phyloP scores from a whole-genome alignment of 176 grass and related monocot species.

The Eleusine indica region DNA sequence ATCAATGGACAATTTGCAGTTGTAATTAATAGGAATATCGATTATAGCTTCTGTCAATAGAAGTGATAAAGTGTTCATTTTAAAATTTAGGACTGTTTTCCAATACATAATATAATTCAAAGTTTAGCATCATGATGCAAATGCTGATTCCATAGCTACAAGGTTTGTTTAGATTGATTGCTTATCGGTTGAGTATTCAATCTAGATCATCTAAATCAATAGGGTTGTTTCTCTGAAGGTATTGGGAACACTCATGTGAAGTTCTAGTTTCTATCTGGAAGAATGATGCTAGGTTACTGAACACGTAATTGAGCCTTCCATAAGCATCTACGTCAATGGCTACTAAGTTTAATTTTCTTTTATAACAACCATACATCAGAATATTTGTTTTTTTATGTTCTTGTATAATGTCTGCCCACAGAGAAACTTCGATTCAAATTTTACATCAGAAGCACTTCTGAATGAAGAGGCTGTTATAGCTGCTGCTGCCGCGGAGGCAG shows the following conservation, averaged over 20 bases:
- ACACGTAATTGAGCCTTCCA: background rate
- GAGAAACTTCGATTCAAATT: conserved; percentile 40
- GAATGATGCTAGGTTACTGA: background rate
- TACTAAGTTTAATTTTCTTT: background rate
- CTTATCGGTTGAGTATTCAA: background rate
- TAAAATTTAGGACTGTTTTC: background rate
- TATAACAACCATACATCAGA: background rate
- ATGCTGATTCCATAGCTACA: background rate
- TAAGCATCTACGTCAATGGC: background rate
- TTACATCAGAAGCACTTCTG: conserved; percentile 58
- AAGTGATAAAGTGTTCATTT: background rate
- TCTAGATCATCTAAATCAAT: background rate
- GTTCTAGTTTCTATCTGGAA: background rate
- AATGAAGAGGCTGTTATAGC: conserved; percentile 68
- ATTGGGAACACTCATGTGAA: background rate
- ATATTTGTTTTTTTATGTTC: background rate
- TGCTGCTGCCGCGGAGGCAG: conserved; percentile 82
- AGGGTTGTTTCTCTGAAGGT: background rate
- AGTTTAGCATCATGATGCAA: background rate
- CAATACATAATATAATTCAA: background rate
- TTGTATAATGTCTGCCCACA: conserved; percentile 29
- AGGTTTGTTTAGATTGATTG: background rate
- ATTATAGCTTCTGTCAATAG: too few relatives aligned
- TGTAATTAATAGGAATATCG: background rate
- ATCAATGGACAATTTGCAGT: background rate